Evolutionary conservation across 768 basidiomycete species (phyloP), one percentile per base, ranked within the genome.

Genomic region (Xerocomus brunneocitrinus): DNA sequence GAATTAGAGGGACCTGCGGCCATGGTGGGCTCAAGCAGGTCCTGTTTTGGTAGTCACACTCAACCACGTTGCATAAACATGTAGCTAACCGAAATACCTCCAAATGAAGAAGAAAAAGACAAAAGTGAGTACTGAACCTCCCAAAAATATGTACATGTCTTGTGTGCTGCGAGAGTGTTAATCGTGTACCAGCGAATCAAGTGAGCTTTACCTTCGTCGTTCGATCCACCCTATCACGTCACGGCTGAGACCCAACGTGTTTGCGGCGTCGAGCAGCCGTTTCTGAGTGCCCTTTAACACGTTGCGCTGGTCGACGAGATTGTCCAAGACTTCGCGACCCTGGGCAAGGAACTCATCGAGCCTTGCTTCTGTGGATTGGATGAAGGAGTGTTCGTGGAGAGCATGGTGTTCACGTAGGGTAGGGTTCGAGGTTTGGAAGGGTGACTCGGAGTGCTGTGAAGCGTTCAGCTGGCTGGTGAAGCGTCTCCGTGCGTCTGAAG

Each of bases 151-250:
- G 59, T 91, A 95, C 77, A 87, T 91, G 66, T 99, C 95, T 67
- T 95, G 95, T 40, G 87, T 93, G 66, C 95, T 95, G 67, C 9
- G 40, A 32, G 43, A 48, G 34, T 34, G 64, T 67, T 35, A 63
- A 34, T 19, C 5, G 46, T 24, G 41, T 10, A 19, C 28, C 54
- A 48, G 24, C n/a, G 4, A 38, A 30, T 2, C 24, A 14, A 47
- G 42, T 35, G 49, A 40, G 54, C 8, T 56, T 56, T 57, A 92
- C 94, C 91, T 97, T 70, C 97, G 77, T 57, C 85, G 81, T 66
- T 99, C 97, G 59, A 99, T 95, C 92, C 95, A 99, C 7, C 90
- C 86, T 69, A 99, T 98, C 32, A 95, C 95, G 66, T 95, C 82
- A 55, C 94, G 79, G 69, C 94, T 94, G 66, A 98, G 72, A 0